A percentile compares a stretch with the other conserved stretches of the same genome.
These are phyloP conservation scores for Diplodia corticola DNA, from an alignment of 2,329 filamentous ascomycete genomes.

Conservation along the genomic window DNA sequence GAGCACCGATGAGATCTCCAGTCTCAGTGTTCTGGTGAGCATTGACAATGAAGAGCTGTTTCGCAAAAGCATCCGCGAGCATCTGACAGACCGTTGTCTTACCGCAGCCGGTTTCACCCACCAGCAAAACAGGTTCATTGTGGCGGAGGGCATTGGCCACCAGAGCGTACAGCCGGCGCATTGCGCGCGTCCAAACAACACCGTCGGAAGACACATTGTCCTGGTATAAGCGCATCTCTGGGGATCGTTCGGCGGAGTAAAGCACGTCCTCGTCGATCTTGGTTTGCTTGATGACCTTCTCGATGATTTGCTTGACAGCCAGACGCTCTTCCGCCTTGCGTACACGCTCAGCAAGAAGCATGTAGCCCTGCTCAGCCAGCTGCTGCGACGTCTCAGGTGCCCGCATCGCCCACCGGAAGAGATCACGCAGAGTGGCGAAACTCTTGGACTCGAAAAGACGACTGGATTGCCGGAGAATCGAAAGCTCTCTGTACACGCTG, in stretches of 20 bases:
- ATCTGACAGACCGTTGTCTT: slow-evolving; percentile 97
- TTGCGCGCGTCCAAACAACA: slow-evolving; percentile 93
- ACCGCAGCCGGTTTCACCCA: slow-evolving; percentile 95
- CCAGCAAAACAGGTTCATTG: slow-evolving; percentile 89
- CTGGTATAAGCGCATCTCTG: slow-evolving; percentile 40
- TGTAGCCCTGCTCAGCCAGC: slow-evolving; percentile 88
- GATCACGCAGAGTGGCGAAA: slow-evolving; percentile 91
- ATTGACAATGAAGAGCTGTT: slow-evolving; percentile 84
- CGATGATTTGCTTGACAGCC: slow-evolving; percentile 84
- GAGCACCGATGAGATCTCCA: slow-evolving; percentile 93
- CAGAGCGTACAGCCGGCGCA: slow-evolving; percentile 86
- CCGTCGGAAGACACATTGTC: slow-evolving; percentile 25
- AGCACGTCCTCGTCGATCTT: slow-evolving; percentile 69
- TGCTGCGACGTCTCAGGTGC: slow-evolving; percentile 83
- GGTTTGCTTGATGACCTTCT: slow-evolving; percentile 72
- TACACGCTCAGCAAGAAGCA: slow-evolving; percentile 92
- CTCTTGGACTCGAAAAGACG: slow-evolving; percentile 95
- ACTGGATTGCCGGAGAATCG: slow-evolving; percentile 82
- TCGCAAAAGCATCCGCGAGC: slow-evolving; percentile 75
- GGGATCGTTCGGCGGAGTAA: slow-evolving; percentile 57
- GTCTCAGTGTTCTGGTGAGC: slow-evolving; percentile 98
- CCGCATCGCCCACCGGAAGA: slow-evolving; percentile 92
- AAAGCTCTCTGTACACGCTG: slow-evolving; percentile 89
- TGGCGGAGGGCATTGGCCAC: slow-evolving; percentile 84
- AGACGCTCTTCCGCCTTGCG: slow-evolving; percentile 83